Conservation (phyloP, 805 yeast genomes). For the Lipomyces sp. region DNA sequence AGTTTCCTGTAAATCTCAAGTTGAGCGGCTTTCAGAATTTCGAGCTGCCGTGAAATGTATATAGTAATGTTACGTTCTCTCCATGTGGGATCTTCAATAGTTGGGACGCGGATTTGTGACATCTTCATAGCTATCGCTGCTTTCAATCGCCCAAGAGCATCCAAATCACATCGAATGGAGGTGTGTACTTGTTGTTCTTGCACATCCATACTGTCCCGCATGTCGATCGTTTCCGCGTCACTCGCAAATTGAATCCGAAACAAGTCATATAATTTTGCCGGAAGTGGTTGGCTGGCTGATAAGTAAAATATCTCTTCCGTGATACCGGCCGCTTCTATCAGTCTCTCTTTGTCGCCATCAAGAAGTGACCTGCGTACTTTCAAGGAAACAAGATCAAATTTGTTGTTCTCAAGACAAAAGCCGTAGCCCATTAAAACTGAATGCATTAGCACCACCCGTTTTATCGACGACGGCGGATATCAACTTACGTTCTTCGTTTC, state of each 20-base stretch:
- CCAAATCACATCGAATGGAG: constrained; percentile 10
- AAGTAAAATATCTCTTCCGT: constrained; percentile 4
- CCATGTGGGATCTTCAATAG: neutral
- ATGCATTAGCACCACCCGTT: neutral
- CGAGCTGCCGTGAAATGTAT: constrained; percentile 8
- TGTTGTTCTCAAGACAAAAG: constrained; percentile 55
- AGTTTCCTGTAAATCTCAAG: neutral
- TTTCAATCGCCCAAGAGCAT: constrained; percentile 6
- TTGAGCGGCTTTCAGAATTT: constrained; percentile 5
- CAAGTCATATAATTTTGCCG: neutral
- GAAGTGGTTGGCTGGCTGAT: constrained; percentile 8
- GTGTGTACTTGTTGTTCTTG: neutral
- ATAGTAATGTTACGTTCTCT: neutral
- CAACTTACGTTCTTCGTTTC: constrained; percentile 61
- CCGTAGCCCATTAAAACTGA: constrained; percentile 72
- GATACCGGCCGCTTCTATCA: neutral
- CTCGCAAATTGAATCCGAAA: constrained; percentile 16
- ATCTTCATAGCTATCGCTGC: constrained; percentile 9
- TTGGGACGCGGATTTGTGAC: neutral
- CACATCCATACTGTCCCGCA: neutral
- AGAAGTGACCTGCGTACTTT: constrained; percentile 40
- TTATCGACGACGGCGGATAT: too few relatives aligned
- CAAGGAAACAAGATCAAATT: constrained; percentile 58
- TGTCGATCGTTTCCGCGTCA: neutral
- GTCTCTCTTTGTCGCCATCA: neutral